Evolutionary conservation across 164 flowering plant species (phyloP), one percentile per base, ranked within the genome.

Genomic region (Houttuynia cordata): DNA sequence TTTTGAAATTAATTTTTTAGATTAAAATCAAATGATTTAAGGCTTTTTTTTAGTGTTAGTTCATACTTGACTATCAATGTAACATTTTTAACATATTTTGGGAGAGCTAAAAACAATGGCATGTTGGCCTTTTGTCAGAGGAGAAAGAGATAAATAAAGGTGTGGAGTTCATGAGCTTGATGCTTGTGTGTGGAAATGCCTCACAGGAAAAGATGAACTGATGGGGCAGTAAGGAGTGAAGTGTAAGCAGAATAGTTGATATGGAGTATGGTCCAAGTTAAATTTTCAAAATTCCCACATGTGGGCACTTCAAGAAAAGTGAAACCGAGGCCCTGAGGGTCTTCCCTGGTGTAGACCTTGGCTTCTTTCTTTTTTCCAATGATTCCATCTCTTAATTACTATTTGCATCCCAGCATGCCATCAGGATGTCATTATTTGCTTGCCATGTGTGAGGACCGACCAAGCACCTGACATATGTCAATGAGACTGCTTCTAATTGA

Each of bases 221-320:
- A 54, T 24, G 5, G 14, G 37, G 37, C 37, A 54, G 34, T 1
- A 10, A 54, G 56, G 30, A 24, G 57, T 54, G 25, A 53, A 53
- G 56, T 20, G 56, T 17, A 54, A 24, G 57, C 24, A 54, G 57
- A 24, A 54, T 54, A 54, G 23, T 12, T 45, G 49, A 54, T 30
- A 23, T 54, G 57, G 57, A 54, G 57, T 54, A 24, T 19, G 57
- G 24, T 54, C 57, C 57, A 54, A 54, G 57, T 54, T 8, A 54
- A 54, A 13, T 7, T 34, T 23, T 54, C 57, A 7, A 14, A n/a
- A 14, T 34, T 54, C 19, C 30, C 57, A 53, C 56, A 54, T 54
- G 57, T 30, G 18, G 15, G 15, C 57, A 54, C 15, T 52, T 23
- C 55, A 52, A 18, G n/a, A n/a, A 21, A 10, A 21, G 24, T 54